These are phyloP conservation scores for Cryptosporidium sp. DNA, from an alignment of 169 alveolate species.

Conservation along the genomic window DNA sequence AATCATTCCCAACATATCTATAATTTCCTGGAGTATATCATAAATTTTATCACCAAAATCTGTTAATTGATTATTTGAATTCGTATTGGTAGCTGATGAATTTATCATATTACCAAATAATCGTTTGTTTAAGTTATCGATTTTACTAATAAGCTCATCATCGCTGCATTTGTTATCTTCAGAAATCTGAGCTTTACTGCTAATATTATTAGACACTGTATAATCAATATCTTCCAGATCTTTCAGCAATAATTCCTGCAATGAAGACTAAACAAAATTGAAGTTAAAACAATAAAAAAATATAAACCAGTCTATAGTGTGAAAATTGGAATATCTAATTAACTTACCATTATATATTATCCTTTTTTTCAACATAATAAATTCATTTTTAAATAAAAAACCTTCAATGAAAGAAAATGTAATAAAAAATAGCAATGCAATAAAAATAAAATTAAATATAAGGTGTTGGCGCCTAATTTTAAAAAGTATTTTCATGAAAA, in stretches of 20 bases:
- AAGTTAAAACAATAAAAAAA: background rate
- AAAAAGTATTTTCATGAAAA: background rate
- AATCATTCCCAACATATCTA: constrained; percentile 8
- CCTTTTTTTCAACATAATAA: background rate
- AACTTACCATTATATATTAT: constrained; percentile 38
- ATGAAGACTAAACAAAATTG: background rate
- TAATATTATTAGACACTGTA: background rate
- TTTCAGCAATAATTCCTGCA: constrained; percentile 38
- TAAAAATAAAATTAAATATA: background rate
- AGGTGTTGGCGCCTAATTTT: background rate
- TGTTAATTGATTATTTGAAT: background rate
- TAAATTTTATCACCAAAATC: background rate
- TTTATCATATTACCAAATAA: background rate
- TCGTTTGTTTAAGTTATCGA: background rate
- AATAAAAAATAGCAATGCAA: no score
- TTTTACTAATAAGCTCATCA: background rate
- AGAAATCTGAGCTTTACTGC: background rate
- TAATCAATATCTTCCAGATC: constrained; percentile 43
- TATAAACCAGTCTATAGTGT: background rate
- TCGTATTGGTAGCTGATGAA: background rate
- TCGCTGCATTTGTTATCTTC: background rate
- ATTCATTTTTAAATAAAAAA: background rate
- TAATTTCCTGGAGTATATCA: constrained; percentile 33
- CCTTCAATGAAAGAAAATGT: no score
- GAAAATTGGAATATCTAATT: background rate